A percentile compares a stretch with the other conserved stretches of the same genome.
These are phyloP conservation scores for Podaxis sp. DNA, from an alignment of 768 basidiomycete genomes.

Conservation along the genomic window DNA sequence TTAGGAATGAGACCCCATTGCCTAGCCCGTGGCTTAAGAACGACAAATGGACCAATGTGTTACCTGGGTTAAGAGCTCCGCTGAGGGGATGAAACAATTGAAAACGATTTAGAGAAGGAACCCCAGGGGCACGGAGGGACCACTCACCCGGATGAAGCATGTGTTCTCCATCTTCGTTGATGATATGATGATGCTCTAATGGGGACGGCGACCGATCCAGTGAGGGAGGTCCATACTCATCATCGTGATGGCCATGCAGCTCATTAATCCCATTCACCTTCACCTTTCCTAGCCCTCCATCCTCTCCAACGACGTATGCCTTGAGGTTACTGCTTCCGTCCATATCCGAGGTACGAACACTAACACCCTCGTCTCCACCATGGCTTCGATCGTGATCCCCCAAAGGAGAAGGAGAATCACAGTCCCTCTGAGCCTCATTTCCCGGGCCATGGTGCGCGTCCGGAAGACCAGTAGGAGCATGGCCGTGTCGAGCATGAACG, in stretches of 20 bases:
- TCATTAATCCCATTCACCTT: constrained; percentile 8
- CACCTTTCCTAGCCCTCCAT: constrained; percentile 1
- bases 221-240: constrained; percentile 1
- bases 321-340: constrained; percentile 3
- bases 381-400: neutral
- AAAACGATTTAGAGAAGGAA: neutral
- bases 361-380: neutral
- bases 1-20: neutral
- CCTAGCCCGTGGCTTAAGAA: neutral
- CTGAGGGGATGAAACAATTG: neutral
- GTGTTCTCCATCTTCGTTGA: constrained; percentile 5
- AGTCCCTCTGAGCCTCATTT: neutral
- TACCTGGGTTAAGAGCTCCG: constrained; percentile 10
- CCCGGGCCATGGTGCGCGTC: neutral
- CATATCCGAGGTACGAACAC: constrained; percentile 1
- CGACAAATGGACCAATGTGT: neutral
- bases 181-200: constrained; percentile 8
- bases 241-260: constrained; percentile 3
- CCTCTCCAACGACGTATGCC: neutral
- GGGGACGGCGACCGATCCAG: constrained; percentile 5
- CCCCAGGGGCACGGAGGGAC: neutral
- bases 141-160: constrained; percentile 13
- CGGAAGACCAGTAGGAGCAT: neutral
- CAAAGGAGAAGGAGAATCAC: neutral
- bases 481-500: neutral